phyloP scores from a whole-genome alignment of 192 early-diverging fungal species.

The Dissophora globulifera region DNA sequence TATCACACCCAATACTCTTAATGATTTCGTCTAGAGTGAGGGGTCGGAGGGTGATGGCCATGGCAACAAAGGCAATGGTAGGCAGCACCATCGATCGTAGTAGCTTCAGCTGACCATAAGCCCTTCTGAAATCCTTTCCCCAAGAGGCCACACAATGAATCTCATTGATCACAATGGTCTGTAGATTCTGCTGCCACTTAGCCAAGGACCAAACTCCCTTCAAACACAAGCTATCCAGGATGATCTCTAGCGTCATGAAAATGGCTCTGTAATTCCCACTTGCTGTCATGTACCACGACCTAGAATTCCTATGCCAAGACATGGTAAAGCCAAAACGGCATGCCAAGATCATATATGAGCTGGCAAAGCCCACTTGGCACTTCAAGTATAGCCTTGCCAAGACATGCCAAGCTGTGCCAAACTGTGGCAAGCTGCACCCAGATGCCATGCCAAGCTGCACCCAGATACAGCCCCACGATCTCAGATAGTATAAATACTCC shows the following conservation, averaged over 20 bases:
- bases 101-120: background rate
- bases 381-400: too few species aligned
- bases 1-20: constrained; percentile 1
- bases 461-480: too few species aligned
- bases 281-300: too few species aligned
- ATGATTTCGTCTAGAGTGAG: constrained; percentile 1
- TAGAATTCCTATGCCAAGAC: too few species aligned
- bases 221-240: background rate
- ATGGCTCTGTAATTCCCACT: constrained; percentile 19
- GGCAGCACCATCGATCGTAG: constrained; percentile 8
- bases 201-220: constrained; percentile 4
- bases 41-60: constrained; percentile 12
- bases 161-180: constrained; percentile 11
- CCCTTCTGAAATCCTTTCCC: constrained; percentile 8
- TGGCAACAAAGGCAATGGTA: constrained; percentile 4
- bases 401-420: too few species aligned
- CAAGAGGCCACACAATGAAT: constrained; percentile 23
- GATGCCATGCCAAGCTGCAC: too few species aligned
- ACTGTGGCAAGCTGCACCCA: too few species aligned
- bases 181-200: background rate
- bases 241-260: constrained; percentile 28
- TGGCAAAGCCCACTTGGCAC: too few species aligned
- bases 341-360: too few species aligned
- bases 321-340: too few species aligned
- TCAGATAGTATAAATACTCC: too few species aligned